Evolutionary conservation across 352 stramenopile genomes (phyloP).

Genomic region (Globisporangium sylvaticum): DNA sequence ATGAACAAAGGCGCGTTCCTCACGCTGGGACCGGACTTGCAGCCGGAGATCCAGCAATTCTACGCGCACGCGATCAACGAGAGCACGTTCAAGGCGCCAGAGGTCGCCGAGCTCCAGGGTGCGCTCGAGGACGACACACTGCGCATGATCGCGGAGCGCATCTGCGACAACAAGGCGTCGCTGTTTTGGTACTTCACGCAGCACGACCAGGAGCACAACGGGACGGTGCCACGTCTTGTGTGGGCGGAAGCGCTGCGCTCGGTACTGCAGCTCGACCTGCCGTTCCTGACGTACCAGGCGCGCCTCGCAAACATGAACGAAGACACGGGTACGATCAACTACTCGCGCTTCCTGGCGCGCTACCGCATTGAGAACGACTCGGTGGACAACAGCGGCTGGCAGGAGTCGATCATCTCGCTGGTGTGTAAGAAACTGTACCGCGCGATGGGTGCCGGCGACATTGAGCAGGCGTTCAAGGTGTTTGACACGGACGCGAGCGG

Average conservation of each 20-base stretch:
- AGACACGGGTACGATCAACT: slow-evolving; percentile 85
- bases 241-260: slow-evolving; percentile 90
- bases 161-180: slow-evolving; percentile 89
- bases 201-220: slow-evolving; percentile 88
- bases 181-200: slow-evolving; percentile 94
- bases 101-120: slow-evolving; percentile 71
- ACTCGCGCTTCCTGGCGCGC: slow-evolving; percentile 91
- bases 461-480: slow-evolving; percentile 88
- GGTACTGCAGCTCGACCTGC: slow-evolving; percentile 89
- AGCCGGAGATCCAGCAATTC: slow-evolving; percentile 93
- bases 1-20: slow-evolving; percentile 93
- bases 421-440: slow-evolving; percentile 93
- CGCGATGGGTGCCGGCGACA: slow-evolving; percentile 85
- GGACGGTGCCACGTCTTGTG: slow-evolving; percentile 77
- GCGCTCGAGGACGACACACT: slow-evolving; percentile 86
- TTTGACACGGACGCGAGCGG: slow-evolving; percentile 90
- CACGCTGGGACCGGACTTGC: slow-evolving; percentile 86
- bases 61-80: slow-evolving; percentile 88
- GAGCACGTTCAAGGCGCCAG: slow-evolving; percentile 65
- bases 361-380: slow-evolving; percentile 90
- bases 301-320: slow-evolving; percentile 86
- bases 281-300: slow-evolving; percentile 88
- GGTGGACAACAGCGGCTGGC: slow-evolving; percentile 84
- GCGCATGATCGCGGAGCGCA: slow-evolving; percentile 92
- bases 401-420: slow-evolving; percentile 87